A percentile compares a stretch with the other conserved stretches of the same genome.
These are phyloP conservation scores for Endoconidiophora polonica DNA, from an alignment of 2,329 filamentous ascomycete species.

Conservation along the genomic window DNA sequence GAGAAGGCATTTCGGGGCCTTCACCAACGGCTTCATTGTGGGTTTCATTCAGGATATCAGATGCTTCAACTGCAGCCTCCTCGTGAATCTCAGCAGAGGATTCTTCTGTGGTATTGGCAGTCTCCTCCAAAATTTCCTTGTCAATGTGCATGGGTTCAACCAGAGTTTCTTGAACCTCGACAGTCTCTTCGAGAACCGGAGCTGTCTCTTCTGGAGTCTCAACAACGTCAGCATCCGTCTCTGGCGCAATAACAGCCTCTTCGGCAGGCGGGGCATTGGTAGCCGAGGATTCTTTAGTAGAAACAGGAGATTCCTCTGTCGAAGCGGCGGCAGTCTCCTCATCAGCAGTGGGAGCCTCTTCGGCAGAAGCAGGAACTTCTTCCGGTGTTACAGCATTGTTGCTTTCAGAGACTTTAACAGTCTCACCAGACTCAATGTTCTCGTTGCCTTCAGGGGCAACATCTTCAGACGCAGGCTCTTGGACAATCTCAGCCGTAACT, in stretches of 20 bases:
- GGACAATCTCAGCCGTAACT: not conserved
- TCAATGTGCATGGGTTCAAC: no score
- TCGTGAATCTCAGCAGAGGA: not conserved
- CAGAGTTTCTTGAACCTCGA: no score
- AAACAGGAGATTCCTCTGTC: not conserved
- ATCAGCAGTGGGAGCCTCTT: not conserved
- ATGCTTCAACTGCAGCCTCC: not conserved
- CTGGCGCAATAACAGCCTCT: no score
- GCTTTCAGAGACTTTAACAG: not conserved
- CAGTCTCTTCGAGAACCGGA: no score
- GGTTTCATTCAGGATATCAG: not conserved
- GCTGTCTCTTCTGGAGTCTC: no score
- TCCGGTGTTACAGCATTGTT: not conserved
- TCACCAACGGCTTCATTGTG: slow-evolving; percentile 3
- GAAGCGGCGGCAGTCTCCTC: not conserved
- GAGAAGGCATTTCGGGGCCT: slow-evolving; percentile 1
- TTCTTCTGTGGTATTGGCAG: not conserved
- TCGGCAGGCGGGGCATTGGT: no score
- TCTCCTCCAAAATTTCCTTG: not conserved
- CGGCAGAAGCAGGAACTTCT: slow-evolving; percentile 1
- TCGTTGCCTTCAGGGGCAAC: not conserved
- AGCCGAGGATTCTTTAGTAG: no score
- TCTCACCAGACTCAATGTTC: not conserved
- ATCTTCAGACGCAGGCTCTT: not conserved
- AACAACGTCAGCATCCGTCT: no score